These are phyloP conservation scores for Colletotrichum tropicicola DNA, from an alignment of 2,329 filamentous ascomycete genomes.

Conservation along the genomic window DNA sequence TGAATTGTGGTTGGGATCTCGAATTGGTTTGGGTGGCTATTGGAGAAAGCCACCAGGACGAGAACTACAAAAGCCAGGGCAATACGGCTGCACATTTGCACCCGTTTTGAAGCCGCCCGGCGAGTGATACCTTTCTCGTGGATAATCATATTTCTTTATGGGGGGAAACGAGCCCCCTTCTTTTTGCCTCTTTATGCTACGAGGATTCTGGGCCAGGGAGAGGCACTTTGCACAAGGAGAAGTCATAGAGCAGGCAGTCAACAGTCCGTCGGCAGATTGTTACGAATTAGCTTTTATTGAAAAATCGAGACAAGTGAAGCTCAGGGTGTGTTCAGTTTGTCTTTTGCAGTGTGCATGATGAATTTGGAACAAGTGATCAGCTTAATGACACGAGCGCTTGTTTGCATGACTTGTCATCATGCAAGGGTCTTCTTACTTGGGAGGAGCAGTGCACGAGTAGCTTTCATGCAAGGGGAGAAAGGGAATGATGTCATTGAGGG, in stretches of 20 bases:
- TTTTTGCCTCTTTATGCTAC: slow-evolving; percentile 12
- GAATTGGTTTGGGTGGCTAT: slow-evolving; percentile 11
- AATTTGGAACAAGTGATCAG: slow-evolving; percentile 6
- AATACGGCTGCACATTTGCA: not conserved
- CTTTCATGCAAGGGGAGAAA: slow-evolving; percentile 6
- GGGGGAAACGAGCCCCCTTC: slow-evolving; percentile 4
- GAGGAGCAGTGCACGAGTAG: not conserved
- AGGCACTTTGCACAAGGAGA: slow-evolving; percentile 13
- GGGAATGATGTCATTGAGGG: slow-evolving; percentile 25
- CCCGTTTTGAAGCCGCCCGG: not conserved
- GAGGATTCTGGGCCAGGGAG: not conserved
- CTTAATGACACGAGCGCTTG: not conserved
- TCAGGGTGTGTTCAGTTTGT: no score
- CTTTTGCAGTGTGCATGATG: not conserved
- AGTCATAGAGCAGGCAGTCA: slow-evolving; percentile 19
- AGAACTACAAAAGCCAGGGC: not conserved
- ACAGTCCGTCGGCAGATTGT: slow-evolving; percentile 31
- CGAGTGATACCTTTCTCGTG: slow-evolving; percentile 25
- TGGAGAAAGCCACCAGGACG: slow-evolving; percentile 12
- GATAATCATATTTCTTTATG: slow-evolving; percentile 28
- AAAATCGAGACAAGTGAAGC: slow-evolving; percentile 7
- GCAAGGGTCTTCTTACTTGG: not conserved
- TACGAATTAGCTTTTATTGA: slow-evolving; percentile 26
- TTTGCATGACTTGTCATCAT: slow-evolving; percentile 3
- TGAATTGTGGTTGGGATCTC: slow-evolving; percentile 3